Percentiles rank a stretch among this genome's conserved stretches.
Evolutionary conservation across 345 rosid genomes (phyloP).

Genomic region (Arabis hirsuta): DNA sequence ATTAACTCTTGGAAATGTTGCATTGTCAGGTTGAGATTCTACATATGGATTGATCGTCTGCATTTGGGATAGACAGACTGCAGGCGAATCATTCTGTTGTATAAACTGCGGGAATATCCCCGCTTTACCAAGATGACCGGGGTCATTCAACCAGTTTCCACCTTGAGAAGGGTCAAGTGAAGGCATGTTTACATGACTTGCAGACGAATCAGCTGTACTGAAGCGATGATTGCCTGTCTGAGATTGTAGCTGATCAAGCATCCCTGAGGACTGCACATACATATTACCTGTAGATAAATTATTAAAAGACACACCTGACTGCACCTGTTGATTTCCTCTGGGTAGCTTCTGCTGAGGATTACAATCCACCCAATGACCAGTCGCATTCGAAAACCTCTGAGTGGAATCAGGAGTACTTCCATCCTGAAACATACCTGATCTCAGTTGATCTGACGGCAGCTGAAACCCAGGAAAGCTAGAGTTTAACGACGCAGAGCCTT

Average conservation of each 20-base stretch:
- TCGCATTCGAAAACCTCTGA: slow-evolving; percentile 46
- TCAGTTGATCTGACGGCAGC: slow-evolving; percentile 49
- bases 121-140: slow-evolving; percentile 17
- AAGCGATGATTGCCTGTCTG: slow-evolving; percentile 20
- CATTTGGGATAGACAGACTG: slow-evolving; percentile 23
- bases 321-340: slow-evolving; percentile 46
- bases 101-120: slow-evolving; percentile 17
- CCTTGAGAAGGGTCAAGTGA: slow-evolving; percentile 33
- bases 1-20: slow-evolving; percentile 23
- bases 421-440: slow-evolving; percentile 46
- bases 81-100: slow-evolving; percentile 22
- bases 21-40: slow-evolving; percentile 20
- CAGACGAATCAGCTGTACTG: slow-evolving; percentile 27
- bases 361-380: slow-evolving; percentile 52
- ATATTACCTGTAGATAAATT: slow-evolving; percentile 52
- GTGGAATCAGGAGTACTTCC: slow-evolving; percentile 43
- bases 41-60: slow-evolving; percentile 18
- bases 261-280: slow-evolving; percentile 38
- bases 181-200: slow-evolving; percentile 18
- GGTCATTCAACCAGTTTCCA: slow-evolving; percentile 20
- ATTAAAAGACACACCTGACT: slow-evolving; percentile 43
- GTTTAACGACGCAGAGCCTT: slow-evolving; percentile 47
- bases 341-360: slow-evolving; percentile 48
- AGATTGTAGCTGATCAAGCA: slow-evolving; percentile 30
- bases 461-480: slow-evolving; percentile 57